Evolutionary conservation across 345 rosid genomes (phyloP).

Genomic region (Microcos paniculata): DNA sequence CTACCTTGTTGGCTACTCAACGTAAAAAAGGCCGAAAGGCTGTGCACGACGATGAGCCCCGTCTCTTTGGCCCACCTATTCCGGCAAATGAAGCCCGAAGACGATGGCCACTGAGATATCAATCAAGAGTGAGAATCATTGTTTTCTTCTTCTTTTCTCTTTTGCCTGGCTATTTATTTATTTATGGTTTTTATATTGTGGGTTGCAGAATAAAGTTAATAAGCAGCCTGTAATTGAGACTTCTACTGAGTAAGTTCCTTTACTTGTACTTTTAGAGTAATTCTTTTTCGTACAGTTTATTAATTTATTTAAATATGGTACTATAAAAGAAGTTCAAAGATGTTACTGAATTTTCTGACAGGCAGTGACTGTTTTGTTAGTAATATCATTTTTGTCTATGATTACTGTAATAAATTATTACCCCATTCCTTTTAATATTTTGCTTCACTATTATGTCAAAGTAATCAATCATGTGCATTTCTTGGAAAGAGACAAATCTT

Average conservation of each 20-base stretch:
- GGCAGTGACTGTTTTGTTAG: neutral
- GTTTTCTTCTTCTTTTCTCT: neutral
- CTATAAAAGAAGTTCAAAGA: no score
- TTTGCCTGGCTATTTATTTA: neutral
- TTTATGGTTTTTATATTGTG: neutral
- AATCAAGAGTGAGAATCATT: neutral
- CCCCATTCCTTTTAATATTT: neutral
- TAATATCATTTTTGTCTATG: neutral
- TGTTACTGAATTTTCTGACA: no score
- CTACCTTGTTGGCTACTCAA: slow-evolving; percentile 5
- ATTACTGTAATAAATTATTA: neutral
- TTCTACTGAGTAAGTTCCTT: slow-evolving; percentile 8
- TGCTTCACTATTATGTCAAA: neutral
- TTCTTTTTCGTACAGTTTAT: no score
- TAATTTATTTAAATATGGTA: neutral
- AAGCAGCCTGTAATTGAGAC: neutral
- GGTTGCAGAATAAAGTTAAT: neutral
- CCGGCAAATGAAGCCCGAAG: neutral
- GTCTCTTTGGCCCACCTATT: neutral
- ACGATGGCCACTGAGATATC: slow-evolving; percentile 6
- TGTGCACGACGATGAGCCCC: neutral
- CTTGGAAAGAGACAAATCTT: neutral
- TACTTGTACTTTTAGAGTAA: neutral
- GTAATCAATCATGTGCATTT: neutral
- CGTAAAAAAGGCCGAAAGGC: slow-evolving; percentile 9